Evolutionary conservation across 441 rosid species (phyloP), one percentile per base, ranked within the genome.

Genomic region (Metrosideros polymorpha): DNA sequence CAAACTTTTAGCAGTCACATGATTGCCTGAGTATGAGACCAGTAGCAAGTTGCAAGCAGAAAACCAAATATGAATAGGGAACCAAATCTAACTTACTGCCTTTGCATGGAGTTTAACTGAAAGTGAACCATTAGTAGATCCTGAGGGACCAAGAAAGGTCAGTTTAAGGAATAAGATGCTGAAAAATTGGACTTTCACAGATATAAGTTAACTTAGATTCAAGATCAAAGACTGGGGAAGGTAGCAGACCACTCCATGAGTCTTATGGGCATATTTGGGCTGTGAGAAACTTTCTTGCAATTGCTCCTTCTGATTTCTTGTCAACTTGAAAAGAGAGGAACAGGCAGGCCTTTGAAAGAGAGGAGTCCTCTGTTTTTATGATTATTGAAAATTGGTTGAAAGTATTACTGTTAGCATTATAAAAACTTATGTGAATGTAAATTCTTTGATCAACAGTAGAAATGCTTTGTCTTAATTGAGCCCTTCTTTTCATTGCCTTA

Each of bases 131-230:
- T 43, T 47, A 52, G 53, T 57, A 66, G 35, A 47, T 85, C 82
- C n/a, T 0, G n/a, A 51, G 55, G 82, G 77, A 54, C 83, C 55
- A 56, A 56, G 87, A 83, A 55, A 50, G 82, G 52, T 87, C 86
- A 77, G 89, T 87, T 83, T 50, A 87, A 77, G 45, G 85, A 87
- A 89, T 22, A 85, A 84, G 83, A 66, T 79, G 92, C 88, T 82
- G 87, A 88, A 61, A 52, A 87, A 32, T 77, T 71, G 50, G 27
- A 59, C 86, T 85, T 82, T 55, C 54, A 29, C 18, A 51, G 50
- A 19, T 66, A 53, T 18, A 35, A 27, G 50, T 51, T 29, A 66
- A 75, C 83, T 53, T 54, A 79, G 55, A 51, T 45, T 84, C 35
- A 89, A 82, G 84, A 77, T 76, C 83, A 86, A 63, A 79, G 66